phyloP scores from a whole-genome alignment of 129 eudicot species.

The Saussurea involucrata region DNA sequence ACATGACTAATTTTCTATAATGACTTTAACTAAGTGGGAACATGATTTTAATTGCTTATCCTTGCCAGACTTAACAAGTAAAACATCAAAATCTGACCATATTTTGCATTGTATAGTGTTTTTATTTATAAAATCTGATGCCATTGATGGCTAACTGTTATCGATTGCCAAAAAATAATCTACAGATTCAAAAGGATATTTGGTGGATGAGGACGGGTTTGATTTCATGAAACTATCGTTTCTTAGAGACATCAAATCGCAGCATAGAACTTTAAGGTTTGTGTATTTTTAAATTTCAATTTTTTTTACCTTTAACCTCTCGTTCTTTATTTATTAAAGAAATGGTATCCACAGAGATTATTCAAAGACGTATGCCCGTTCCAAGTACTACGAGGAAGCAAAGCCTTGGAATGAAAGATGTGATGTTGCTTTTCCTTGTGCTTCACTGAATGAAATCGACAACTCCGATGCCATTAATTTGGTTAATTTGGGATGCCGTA shows the following conservation, averaged over 20 bases:
- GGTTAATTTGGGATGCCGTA: constrained; percentile 90
- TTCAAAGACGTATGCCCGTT: constrained; percentile 94
- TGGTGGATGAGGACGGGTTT: constrained; percentile 97
- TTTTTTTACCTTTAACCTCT: background rate
- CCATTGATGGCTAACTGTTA: background rate
- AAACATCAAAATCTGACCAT: no score
- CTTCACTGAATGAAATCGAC: constrained; percentile 86
- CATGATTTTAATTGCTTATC: no score
- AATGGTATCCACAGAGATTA: constrained; percentile 64
- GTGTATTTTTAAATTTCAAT: background rate
- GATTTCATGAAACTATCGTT: constrained; percentile 84
- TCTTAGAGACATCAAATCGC: constrained; percentile 81
- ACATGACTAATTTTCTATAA: no score
- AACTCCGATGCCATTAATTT: constrained; percentile 87
- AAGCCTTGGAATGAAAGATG: constrained; percentile 98
- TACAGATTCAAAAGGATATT: constrained; percentile 93
- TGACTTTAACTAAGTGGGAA: no score
- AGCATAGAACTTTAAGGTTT: constrained; percentile 92
- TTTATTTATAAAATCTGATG: background rate
- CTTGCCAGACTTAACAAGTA: no score
- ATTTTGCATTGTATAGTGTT: background rate
- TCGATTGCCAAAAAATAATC: background rate
- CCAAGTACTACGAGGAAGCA: constrained; percentile 89
- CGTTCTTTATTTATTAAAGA: background rate
- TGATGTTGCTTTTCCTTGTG: constrained; percentile 96